These are phyloP conservation scores for Nectriaceae sp. DNA, from an alignment of 2,329 filamentous ascomycete species.

Conservation along the genomic window DNA sequence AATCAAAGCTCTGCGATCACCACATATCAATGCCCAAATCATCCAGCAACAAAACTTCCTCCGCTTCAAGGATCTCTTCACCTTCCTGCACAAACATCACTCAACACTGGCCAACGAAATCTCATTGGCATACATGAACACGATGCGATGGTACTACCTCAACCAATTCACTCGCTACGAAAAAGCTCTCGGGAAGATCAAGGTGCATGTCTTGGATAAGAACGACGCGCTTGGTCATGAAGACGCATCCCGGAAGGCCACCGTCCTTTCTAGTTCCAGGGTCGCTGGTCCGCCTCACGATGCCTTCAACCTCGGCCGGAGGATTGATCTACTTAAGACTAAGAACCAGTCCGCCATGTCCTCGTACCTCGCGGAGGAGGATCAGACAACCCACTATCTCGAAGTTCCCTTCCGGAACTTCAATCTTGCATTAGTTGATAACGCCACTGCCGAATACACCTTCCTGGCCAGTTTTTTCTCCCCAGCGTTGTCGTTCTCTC, in stretches of 20 bases:
- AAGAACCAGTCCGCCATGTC: constrained; percentile 75
- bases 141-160: constrained; percentile 97
- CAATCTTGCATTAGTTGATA: constrained; percentile 91
- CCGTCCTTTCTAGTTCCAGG: constrained; percentile 51
- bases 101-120: constrained; percentile 86
- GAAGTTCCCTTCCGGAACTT: constrained; percentile 93
- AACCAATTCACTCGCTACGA: constrained; percentile 90
- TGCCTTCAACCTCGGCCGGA: constrained; percentile 83
- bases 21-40: constrained; percentile 95
- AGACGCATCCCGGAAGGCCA: constrained; percentile 65
- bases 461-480: constrained; percentile 91
- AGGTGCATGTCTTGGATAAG: constrained; percentile 79
- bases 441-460: constrained; percentile 91
- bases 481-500: constrained; percentile 71
- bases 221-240: constrained; percentile 83
- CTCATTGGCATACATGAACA: constrained; percentile 91
- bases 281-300: constrained; percentile 68
- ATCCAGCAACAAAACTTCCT: constrained; percentile 93
- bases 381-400: constrained; percentile 80
- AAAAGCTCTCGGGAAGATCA: constrained; percentile 80
- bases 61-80: constrained; percentile 83
- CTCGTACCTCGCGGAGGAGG: constrained; percentile 89
- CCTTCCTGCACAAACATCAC: constrained; percentile 82
- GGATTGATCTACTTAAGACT: constrained; percentile 78
- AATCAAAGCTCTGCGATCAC: constrained; percentile 90